Evolutionary conservation across 2,329 filamentous ascomycete genomes (phyloP), one percentile per base, ranked within the genome.

Genomic region (Sporothrix brunneoviolacea): DNA sequence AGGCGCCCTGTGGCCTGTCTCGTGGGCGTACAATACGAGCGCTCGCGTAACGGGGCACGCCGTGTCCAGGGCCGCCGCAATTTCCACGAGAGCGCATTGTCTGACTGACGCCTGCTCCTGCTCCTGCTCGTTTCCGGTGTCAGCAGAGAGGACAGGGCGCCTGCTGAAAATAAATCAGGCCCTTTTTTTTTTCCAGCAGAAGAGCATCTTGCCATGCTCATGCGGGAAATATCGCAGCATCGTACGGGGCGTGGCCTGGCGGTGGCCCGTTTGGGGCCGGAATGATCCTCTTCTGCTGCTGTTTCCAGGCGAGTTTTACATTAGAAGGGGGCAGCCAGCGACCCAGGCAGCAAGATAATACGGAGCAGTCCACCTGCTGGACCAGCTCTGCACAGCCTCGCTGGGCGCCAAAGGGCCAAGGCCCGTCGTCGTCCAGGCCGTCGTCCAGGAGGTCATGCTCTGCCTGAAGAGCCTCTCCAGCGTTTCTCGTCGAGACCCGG

Each of bases 361-460:
- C n/a, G n/a, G n/a, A n/a, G n/a, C n/a, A n/a, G n/a, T n/a, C n/a
- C n/a, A n/a, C n/a, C n/a, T n/a, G n/a, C n/a, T n/a, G n/a, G n/a
- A n/a, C n/a, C n/a, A n/a, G n/a, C n/a, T n/a, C n/a, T 53, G 53
- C 52, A 51, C 48, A 45, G 52, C 48, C 52, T 51, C 52, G 19
- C n/a, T 16, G 28, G 43, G 43, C 39, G 43, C 18, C 37, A 53
- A 44, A 27, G 7, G 21, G 16, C 16, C 12, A 16, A 35, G 15
- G n/a, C n/a, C n/a, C n/a, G n/a, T n/a, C n/a, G n/a, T n/a, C n/a
- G n/a, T n/a, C n/a, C n/a, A n/a, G n/a, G n/a, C n/a, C n/a, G n/a
- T n/a, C n/a, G n/a, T n/a, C n/a, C n/a, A n/a, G n/a, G n/a, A n/a
- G n/a, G n/a, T n/a, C n/a, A n/a, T n/a, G n/a, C n/a, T n/a, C n/a